These are phyloP conservation scores for Aspergillus persii DNA, from an alignment of 2,329 filamentous ascomycete genomes.

Conservation along the genomic window DNA sequence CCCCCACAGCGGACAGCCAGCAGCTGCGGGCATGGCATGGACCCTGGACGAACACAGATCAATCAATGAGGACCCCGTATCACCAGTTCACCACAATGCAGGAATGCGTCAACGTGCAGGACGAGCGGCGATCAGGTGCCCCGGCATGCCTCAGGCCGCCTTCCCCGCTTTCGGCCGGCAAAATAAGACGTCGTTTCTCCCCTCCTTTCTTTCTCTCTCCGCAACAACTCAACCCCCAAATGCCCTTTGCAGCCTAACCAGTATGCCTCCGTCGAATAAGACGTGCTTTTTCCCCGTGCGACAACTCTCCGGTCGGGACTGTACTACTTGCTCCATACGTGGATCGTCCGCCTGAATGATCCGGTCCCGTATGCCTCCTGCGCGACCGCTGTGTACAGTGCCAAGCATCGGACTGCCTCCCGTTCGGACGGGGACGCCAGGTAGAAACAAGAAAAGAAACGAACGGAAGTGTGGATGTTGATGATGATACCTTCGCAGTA, in stretches of 20 bases:
- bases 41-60: too few species aligned
- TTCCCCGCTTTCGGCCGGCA: background rate
- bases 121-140: background rate
- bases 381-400: background rate
- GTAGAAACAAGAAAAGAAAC: too few species aligned
- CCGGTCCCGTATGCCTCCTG: background rate
- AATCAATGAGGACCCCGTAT: background rate
- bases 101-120: background rate
- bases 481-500: constrained; percentile 1
- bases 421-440: background rate
- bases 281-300: constrained; percentile 1
- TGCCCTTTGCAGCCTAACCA: background rate
- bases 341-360: background rate
- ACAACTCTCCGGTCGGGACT: background rate
- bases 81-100: background rate
- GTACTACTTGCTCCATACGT: background rate
- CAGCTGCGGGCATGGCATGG: too few species aligned
- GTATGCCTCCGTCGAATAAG: background rate
- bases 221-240: background rate
- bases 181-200: background rate
- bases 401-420: background rate
- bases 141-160: background rate
- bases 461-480: background rate
- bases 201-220: background rate
- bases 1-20: too few species aligned